Base-by-base conservation (phyloP, 2,329 filamentous ascomycete species). In the Exophiala bonariae region DNA sequence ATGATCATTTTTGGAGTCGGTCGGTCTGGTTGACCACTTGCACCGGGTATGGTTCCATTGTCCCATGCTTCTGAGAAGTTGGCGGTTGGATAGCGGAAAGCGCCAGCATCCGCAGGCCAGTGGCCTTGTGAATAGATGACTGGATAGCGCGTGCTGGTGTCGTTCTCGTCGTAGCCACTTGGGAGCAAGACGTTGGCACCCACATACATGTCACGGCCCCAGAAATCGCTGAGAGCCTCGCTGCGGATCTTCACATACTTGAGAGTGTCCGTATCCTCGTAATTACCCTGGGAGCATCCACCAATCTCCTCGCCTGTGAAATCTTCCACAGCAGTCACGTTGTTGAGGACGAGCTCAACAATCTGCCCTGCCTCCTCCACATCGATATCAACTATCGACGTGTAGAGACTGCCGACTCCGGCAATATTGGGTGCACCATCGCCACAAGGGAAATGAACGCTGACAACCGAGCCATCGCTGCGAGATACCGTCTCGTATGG, bases 231-330 rank as follows among this genome's bases (percentile, higher is more conserved):
- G 4, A 50, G 42, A 23, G 37, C 42, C 37, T 50, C 42, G 31
- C 47, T 50, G 20, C 47, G 41, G 31, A 50, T 50, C 32, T 50
- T 50, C 17, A 50, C 42, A 23, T 50, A 42, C 22, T 46, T 50
- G 23, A 50, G 31, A 9, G 17, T 40, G 13, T 41, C 37, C 8
- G 38, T 42, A 37, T 50, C 47, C 26, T 50, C 37, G 37, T 46
- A 50, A 26, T 50, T 50, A 4, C 36, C 47, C 34, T 50, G 47
- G 7, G 34, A 33, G 37, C 42, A 46, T 23, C 47, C 47, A 11
- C 47, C 47, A 17, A 50, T 50, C 18, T 50, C 38, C 22, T 14
- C 33, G 16, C 48, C 48, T 2, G 20, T 42, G 35, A 44, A 41
- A 3, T 38, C 40, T 13, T 48, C 35, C 3, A 44, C 13, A 9